Conservation (phyloP, 805 yeast genomes). For the Schwanniomyces yamadae region DNA sequence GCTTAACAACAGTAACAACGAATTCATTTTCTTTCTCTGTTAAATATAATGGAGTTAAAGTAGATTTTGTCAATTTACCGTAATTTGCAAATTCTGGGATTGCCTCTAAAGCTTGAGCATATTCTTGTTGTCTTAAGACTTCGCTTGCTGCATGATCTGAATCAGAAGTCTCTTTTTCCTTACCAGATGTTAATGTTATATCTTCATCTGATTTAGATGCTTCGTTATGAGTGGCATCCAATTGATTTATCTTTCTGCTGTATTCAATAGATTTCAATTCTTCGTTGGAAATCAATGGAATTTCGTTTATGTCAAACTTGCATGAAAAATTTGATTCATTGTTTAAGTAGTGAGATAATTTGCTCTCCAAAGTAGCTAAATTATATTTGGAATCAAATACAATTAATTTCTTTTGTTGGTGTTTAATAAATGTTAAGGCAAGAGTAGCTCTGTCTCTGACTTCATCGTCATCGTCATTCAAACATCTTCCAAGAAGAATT, state of each 20-base stretch:
- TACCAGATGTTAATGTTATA: slow-evolving; percentile 20
- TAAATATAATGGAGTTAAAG: slow-evolving; percentile 57
- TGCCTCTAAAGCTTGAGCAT: slow-evolving; percentile 63
- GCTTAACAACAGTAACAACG: slow-evolving; percentile 81
- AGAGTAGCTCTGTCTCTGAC: slow-evolving; percentile 96
- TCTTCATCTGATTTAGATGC: slow-evolving; percentile 16
- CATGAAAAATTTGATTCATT: slow-evolving; percentile 46
- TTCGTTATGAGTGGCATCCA: slow-evolving; percentile 25
- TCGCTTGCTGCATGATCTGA: slow-evolving; percentile 22
- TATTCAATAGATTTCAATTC: slow-evolving; percentile 66
- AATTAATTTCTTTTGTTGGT: slow-evolving; percentile 45
- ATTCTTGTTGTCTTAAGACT: slow-evolving; percentile 57
- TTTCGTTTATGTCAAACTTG: slow-evolving; percentile 69
- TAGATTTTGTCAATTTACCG: slow-evolving; percentile 75
- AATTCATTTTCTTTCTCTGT: slow-evolving; percentile 94
- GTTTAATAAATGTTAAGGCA: slow-evolving; percentile 63
- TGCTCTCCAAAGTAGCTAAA: slow-evolving; percentile 73
- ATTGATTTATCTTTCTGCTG: slow-evolving; percentile 47
- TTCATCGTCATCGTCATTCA: slow-evolving; percentile 90
- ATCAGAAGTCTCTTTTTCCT: slow-evolving; percentile 12
- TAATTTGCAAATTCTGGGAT: slow-evolving; percentile 72
- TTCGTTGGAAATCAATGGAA: slow-evolving; percentile 67
- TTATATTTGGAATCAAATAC: slow-evolving; percentile 70
- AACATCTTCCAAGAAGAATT: slow-evolving; percentile 76
- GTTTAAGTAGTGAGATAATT: slow-evolving; percentile 69